Evolutionary conservation across 345 rosid species (phyloP).

Genomic region (Sisymbrium irio): DNA sequence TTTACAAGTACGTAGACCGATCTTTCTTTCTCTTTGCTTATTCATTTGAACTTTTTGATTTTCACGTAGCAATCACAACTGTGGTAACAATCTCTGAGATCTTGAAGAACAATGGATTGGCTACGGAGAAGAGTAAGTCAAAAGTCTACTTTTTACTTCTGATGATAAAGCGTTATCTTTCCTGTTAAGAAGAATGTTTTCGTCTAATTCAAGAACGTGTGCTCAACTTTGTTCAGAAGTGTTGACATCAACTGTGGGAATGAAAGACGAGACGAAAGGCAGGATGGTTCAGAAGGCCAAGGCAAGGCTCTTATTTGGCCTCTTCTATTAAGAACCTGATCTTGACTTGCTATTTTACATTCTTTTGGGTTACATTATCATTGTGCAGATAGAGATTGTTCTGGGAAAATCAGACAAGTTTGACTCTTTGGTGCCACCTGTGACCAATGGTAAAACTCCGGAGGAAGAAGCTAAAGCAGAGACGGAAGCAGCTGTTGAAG

Average conservation of each 20-base stretch:
- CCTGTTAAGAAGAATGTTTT: not conserved
- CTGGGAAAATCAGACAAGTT: constrained; percentile 73
- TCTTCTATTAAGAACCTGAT: not conserved
- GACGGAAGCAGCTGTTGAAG: constrained; percentile 17
- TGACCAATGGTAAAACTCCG: constrained; percentile 22
- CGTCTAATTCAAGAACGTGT: not conserved
- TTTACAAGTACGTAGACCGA: not conserved
- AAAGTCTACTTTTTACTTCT: not conserved
- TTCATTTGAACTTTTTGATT: not conserved
- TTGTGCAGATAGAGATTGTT: constrained; percentile 63
- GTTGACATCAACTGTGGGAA: constrained; percentile 77
- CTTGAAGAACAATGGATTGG: constrained; percentile 86
- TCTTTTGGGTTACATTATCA: not conserved
- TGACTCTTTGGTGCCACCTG: constrained; percentile 54
- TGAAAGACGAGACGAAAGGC: constrained; percentile 85
- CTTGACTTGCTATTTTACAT: not conserved
- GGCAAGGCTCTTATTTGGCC: constrained; percentile 36
- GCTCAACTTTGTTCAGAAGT: constrained; percentile 48
- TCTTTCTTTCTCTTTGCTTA: not conserved
- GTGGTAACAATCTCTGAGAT: constrained; percentile 88
- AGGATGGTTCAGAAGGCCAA: constrained; percentile 80
- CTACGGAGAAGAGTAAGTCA: constrained; percentile 74
- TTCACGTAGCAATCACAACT: constrained; percentile 58
- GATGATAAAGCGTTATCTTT: not conserved
- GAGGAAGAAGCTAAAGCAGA: constrained; percentile 32